A percentile compares a stretch with the other conserved stretches of the same genome.
Evolutionary conservation across 2,329 filamentous ascomycete species (phyloP).

Genomic region (Penicillium thymicola): DNA sequence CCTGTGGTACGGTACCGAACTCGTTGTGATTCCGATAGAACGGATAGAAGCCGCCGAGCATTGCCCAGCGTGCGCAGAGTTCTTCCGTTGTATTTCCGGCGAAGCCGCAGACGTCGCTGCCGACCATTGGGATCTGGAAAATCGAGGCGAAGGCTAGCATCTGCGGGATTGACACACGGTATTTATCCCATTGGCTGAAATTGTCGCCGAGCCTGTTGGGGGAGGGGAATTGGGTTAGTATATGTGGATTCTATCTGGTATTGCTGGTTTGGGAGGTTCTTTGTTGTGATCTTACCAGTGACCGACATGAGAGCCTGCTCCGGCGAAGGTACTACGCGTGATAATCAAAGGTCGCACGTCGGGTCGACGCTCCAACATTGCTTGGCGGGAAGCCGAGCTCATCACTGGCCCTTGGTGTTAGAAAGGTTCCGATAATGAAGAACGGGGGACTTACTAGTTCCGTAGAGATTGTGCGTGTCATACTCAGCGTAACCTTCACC

Average conservation of each 20-base stretch:
- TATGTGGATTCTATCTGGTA: slow-evolving; percentile 27
- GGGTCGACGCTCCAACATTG: slow-evolving; percentile 66
- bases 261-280: slow-evolving; percentile 19
- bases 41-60: slow-evolving; percentile 68
- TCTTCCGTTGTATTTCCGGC: slow-evolving; percentile 62
- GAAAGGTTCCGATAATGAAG: not conserved
- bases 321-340: slow-evolving; percentile 72
- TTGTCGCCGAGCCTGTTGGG: slow-evolving; percentile 58
- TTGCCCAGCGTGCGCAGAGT: slow-evolving; percentile 73
- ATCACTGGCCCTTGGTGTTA: slow-evolving; percentile 52
- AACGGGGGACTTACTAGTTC: slow-evolving; percentile 48
- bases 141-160: slow-evolving; percentile 62
- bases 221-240: not conserved
- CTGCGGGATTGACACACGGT: slow-evolving; percentile 57
- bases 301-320: slow-evolving; percentile 60
- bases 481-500: slow-evolving; percentile 66
- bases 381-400: slow-evolving; percentile 61
- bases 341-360: slow-evolving; percentile 66
- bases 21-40: slow-evolving; percentile 75
- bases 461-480: slow-evolving; percentile 75
- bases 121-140: slow-evolving; percentile 66
- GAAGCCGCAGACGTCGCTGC: slow-evolving; percentile 76
- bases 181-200: slow-evolving; percentile 56
- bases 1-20: slow-evolving; percentile 55
- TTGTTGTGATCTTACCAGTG: slow-evolving; percentile 45